A percentile compares a stretch with the other conserved stretches of the same genome.
Conservation (phyloP, 2,329 filamentous ascomycete species). For the Fusarium acutatum region DNA sequence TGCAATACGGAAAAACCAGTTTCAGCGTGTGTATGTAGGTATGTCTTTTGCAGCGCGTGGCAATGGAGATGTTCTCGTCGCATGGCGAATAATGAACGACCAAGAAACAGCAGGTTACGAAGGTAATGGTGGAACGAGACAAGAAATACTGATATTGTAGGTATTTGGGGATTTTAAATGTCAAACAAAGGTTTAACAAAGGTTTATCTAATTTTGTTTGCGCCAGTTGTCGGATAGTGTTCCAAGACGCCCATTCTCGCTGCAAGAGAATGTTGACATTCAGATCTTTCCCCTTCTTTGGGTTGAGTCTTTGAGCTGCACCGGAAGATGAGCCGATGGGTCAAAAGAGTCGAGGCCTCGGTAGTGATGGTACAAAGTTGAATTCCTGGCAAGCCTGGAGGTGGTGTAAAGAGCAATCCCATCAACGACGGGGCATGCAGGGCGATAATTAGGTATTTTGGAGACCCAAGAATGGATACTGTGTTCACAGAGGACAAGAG, state of each 20-base stretch:
- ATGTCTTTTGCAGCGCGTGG: neutral
- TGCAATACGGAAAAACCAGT: neutral
- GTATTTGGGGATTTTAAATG: no score
- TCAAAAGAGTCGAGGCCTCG: neutral
- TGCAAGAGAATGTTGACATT: neutral
- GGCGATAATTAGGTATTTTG: neutral
- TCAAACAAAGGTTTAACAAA: neutral
- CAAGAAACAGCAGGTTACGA: neutral
- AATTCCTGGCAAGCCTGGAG: neutral
- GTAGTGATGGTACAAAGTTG: neutral
- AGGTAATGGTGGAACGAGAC: neutral
- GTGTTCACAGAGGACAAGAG: no score
- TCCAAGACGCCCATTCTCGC: neutral
- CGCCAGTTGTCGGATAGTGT: neutral
- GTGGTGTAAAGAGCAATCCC: neutral
- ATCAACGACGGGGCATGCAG: neutral
- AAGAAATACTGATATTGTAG: no score
- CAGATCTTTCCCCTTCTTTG: neutral
- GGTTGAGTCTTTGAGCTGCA: neutral
- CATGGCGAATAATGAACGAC: neutral
- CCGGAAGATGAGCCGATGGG: neutral
- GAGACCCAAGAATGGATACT: neutral
- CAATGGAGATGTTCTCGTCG: neutral
- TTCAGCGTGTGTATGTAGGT: neutral
- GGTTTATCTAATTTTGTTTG: neutral